These are phyloP conservation scores for Pseudopyrenochaeta lycopersici DNA, from an alignment of 2,329 filamentous ascomycete species.

Conservation along the genomic window DNA sequence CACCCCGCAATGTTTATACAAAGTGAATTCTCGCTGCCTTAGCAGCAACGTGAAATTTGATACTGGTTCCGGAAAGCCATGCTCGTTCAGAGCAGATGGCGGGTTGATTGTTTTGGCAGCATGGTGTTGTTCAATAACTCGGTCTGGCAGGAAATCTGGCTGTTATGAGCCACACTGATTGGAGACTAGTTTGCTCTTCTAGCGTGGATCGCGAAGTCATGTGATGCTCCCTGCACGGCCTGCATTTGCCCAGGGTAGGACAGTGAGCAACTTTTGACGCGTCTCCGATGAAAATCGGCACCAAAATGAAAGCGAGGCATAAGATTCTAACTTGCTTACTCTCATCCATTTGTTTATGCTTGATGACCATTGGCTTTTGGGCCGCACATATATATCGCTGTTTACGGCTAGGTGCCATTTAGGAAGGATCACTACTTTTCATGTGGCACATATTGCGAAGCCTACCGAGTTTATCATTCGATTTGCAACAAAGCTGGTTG, in stretches of 20 bases:
- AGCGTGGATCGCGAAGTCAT: constrained; percentile 1
- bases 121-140: neutral
- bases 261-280: neutral
- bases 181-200: neutral
- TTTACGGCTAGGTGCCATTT: too few species aligned
- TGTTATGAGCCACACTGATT: neutral
- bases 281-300: neutral
- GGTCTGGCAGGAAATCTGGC: neutral
- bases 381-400: too few species aligned
- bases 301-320: neutral
- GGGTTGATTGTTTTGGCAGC: neutral
- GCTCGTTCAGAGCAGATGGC: too few species aligned
- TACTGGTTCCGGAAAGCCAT: too few species aligned
- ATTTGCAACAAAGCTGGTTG: neutral
- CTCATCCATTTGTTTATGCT: too few species aligned
- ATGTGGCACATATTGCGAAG: too few species aligned
- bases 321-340: too few species aligned
- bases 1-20: neutral
- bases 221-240: neutral
- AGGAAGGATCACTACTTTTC: too few species aligned
- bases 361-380: too few species aligned
- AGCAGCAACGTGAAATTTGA: too few species aligned
- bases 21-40: neutral
- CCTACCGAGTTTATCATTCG: neutral
- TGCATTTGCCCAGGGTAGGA: neutral